Evolutionary conservation across 768 basidiomycete genomes (phyloP).

Genomic region (Termitomyces sp.): DNA sequence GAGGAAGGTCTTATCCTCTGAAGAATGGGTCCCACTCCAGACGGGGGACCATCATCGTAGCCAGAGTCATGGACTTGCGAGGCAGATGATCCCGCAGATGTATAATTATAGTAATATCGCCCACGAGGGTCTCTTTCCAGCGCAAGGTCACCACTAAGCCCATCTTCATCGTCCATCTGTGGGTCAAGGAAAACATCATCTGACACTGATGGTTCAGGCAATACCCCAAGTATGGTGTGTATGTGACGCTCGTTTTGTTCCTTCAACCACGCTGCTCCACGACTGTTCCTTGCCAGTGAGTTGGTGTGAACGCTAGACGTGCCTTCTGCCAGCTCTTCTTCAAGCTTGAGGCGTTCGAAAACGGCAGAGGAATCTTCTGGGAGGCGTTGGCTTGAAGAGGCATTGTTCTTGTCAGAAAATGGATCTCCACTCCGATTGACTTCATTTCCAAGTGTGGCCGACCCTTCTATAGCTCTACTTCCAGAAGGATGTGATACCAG

Average conservation of each 20-base stretch:
- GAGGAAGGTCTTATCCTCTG: slow-evolving; percentile 57
- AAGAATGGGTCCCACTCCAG: slow-evolving; percentile 16
- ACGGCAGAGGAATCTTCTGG: slow-evolving; percentile 44
- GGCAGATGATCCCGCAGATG: slow-evolving; percentile 44
- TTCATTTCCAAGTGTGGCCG: background rate
- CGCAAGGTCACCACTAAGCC: slow-evolving; percentile 60
- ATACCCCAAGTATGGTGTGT: slow-evolving; percentile 55
- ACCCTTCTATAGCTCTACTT: background rate
- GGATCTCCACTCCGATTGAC: slow-evolving; percentile 15
- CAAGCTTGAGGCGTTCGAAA: slow-evolving; percentile 56
- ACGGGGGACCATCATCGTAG: slow-evolving; percentile 46
- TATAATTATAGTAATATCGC: slow-evolving; percentile 77
- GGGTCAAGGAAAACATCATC: slow-evolving; percentile 47
- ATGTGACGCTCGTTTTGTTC: slow-evolving; percentile 76
- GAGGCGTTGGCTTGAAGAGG: slow-evolving; percentile 28
- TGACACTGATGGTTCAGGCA: slow-evolving; percentile 58
- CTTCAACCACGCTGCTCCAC: slow-evolving; percentile 77
- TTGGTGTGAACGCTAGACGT: slow-evolving; percentile 41
- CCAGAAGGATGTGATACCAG: slow-evolving; percentile 12
- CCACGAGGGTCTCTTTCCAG: slow-evolving; percentile 67
- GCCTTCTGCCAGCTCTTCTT: slow-evolving; percentile 39
- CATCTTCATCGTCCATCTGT: slow-evolving; percentile 35
- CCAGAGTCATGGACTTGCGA: slow-evolving; percentile 54
- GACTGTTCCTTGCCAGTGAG: slow-evolving; percentile 52
- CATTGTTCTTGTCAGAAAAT: slow-evolving; percentile 29